Conservation (phyloP, 495 filamentous ascomycete genomes). For the Hypoxylon trugodes region DNA sequence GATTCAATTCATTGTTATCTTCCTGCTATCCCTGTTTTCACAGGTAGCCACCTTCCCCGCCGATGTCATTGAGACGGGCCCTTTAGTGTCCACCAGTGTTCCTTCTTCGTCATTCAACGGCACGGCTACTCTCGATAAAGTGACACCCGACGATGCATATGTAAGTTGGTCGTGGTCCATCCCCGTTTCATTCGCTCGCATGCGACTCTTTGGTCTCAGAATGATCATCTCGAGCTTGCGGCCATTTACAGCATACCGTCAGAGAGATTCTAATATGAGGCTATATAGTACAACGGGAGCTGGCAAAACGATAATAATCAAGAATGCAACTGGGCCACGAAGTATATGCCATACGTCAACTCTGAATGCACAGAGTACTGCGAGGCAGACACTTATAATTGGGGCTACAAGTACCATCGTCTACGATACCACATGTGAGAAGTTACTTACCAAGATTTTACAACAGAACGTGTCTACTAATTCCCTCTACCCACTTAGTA, state of each 20-base stretch:
- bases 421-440: conserved; percentile 29
- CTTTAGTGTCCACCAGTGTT: background rate
- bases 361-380: conserved; percentile 35
- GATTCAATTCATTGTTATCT: background rate
- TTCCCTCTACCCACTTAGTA: background rate
- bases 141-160: background rate
- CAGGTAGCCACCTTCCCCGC: background rate
- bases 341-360: conserved; percentile 8
- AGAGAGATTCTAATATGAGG: background rate
- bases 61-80: background rate
- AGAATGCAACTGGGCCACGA: conserved; percentile 5
- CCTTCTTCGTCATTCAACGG: background rate
- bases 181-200: too few species aligned
- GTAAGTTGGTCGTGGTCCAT: background rate
- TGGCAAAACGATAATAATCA: conserved; percentile 13
- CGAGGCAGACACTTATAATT: conserved; percentile 23
- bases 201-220: too few species aligned
- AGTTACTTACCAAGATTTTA: background rate
- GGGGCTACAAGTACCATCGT: conserved; percentile 14
- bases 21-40: background rate
- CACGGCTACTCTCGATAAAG: conserved; percentile 1
- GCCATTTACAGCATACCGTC: too few species aligned
- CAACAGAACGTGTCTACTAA: background rate
- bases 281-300: background rate
- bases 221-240: too few species aligned